phyloP scores from a whole-genome alignment of 805 yeast species.

The Ogataea zsoltii region DNA sequence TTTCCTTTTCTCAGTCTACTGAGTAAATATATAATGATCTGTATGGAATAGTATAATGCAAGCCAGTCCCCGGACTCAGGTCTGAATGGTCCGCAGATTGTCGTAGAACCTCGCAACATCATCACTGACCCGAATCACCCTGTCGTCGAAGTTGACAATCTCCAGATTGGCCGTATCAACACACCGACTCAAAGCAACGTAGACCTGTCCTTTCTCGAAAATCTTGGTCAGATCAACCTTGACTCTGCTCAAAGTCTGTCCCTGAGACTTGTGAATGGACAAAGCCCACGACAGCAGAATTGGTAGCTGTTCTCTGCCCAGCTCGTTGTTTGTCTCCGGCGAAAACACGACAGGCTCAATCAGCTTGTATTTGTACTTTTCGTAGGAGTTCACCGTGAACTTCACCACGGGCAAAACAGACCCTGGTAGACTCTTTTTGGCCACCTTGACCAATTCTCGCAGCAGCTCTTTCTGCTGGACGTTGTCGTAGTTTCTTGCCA shows the following conservation, averaged over 20 bases:
- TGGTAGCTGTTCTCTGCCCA: constrained; percentile 62
- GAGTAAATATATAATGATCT: neutral
- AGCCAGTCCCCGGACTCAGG: too few species aligned
- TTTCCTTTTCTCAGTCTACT: neutral
- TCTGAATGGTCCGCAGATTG: constrained; percentile 35
- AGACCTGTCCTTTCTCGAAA: constrained; percentile 82
- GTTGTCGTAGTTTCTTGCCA: constrained; percentile 11
- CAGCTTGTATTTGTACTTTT: constrained; percentile 30
- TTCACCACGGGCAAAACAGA: constrained; percentile 45
- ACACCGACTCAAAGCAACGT: constrained; percentile 81
- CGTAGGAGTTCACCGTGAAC: constrained; percentile 40
- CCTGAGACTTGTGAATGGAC: constrained; percentile 84
- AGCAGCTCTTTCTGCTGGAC: constrained; percentile 5
- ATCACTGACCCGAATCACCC: constrained; percentile 56
- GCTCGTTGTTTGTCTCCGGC: constrained; percentile 27
- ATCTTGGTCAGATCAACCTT: constrained; percentile 65
- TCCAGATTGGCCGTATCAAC: constrained; percentile 65
- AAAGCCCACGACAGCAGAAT: constrained; percentile 77
- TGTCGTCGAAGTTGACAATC: constrained; percentile 61
- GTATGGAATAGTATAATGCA: neutral
- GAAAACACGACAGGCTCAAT: constrained; percentile 39
- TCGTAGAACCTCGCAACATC: constrained; percentile 64
- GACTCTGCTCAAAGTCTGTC: constrained; percentile 73
- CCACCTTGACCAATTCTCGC: constrained; percentile 25
- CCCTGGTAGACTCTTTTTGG: constrained; percentile 20